Percentiles rank a stretch among this genome's conserved stretches.
Evolutionary conservation across 805 yeast genomes (phyloP).

Genomic region (Yamadazyma kitorensis): DNA sequence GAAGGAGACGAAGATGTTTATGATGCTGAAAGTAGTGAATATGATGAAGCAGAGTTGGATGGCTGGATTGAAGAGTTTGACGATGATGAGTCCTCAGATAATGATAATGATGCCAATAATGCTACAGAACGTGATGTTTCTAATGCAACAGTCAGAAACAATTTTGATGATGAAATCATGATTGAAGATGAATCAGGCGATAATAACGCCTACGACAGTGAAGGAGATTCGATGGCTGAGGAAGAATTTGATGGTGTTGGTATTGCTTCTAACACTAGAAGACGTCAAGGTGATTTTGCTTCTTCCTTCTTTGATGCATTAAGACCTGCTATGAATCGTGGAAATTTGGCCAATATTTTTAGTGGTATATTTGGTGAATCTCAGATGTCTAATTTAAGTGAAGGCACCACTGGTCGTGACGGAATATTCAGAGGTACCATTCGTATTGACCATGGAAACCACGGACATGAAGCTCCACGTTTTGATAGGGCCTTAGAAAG

Average conservation of each 20-base stretch:
- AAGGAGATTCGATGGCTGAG: conserved; percentile 19
- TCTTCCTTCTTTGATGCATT: conserved; percentile 25
- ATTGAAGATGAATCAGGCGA: conserved; percentile 12
- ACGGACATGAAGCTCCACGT: conserved; percentile 9
- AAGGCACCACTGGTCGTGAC: conserved; percentile 12
- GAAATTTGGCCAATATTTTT: conserved; percentile 16
- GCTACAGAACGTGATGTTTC: no score
- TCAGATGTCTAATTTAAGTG: conserved; percentile 2
- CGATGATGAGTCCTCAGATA: conserved; percentile 17
- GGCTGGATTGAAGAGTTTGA: conserved; percentile 41
- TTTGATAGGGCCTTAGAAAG: conserved; percentile 26
- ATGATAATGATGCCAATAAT: conserved; percentile 16
- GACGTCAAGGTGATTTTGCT: conserved; percentile 22
- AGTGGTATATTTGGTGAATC: conserved; percentile 16
- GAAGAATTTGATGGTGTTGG: conserved; percentile 20
- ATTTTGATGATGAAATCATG: conserved; percentile 1
- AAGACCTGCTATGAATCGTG: conserved; percentile 18
- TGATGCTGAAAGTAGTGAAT: conserved; percentile 28
- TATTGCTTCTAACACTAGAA: conserved; percentile 12
- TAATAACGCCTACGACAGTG: conserved; percentile 18
- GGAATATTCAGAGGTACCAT: conserved; percentile 22
- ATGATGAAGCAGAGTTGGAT: conserved; percentile 36
- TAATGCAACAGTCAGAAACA: no score
- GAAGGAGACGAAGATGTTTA: conserved; percentile 22
- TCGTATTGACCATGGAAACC: conserved; percentile 16